Base-by-base conservation (phyloP, 1,284 basidiomycete species). In the Boletellus deceptivus region DNA sequence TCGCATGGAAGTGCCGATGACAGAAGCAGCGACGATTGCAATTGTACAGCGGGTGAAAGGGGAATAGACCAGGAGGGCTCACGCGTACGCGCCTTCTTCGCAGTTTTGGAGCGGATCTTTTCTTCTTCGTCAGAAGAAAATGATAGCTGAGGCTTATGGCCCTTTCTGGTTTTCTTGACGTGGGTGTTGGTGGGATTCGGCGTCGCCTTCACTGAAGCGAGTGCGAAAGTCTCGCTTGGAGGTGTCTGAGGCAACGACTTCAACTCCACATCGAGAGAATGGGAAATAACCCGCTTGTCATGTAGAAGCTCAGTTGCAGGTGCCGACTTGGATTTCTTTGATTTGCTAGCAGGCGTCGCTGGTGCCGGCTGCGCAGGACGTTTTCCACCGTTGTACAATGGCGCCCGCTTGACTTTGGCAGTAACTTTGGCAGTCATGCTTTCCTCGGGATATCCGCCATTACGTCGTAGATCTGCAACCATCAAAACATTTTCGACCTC, bases 51-150 rank as follows among this genome's bases (percentile, higher is more conserved):
- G 5, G 55, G 35, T 8, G 55, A 53, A 22, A 47, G 53, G 36
- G 45, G 22, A 24, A 29, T 38, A n/a, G 56, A 53, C 67, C 50
- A 67, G 4, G 67, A 58, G n/a, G 65, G 66, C 17, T 61, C 65
- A 5, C 50, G 53, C 35, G 74, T 78, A 52, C 80, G 77, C 48
- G 77, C 70, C 66, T 85, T 86, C 75, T 89, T 89, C 39, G 76
- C 80, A 41, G 74, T 73, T 56, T 74, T 75, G 49, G 72, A 75
- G 38, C 84, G 77, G 38, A 76, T 60, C 62, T 82, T 83, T 70
- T 90, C 86, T 63, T 90, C 87, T 56, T 90, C 87, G 58, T 90
- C 87, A 22, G 84, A 86, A 17, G 85, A 86, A 17, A 80, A 73
- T 42, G 74, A 79, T 10, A 72, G 67, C 31, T 68, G 64, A 46